Base-by-base conservation (phyloP, 345 rosid genomes). In the Eutrema yunnanense region DNA sequence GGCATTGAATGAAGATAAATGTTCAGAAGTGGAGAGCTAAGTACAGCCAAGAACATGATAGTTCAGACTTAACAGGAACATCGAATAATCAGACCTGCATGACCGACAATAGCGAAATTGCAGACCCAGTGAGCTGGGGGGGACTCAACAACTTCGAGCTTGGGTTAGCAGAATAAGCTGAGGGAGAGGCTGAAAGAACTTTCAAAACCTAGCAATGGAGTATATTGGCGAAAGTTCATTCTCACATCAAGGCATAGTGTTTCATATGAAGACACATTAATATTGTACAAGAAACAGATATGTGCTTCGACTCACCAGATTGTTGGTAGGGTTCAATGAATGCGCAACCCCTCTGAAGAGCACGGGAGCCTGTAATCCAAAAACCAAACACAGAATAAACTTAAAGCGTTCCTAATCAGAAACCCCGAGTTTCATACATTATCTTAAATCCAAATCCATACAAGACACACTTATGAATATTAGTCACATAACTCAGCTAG, bases 111-210 rank as follows among this genome's bases (percentile, higher is more conserved):
- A 87, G 79, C 0, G 96, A 87, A 69, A 87, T 84, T 16, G 85
- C 47, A 71, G 86, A 78, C 63, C 90, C 90, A 44, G 81, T 80
- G 27, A 85, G 83, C 60, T 69, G 83, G 6, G 92, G 90, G n/a
- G 95, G 90, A 56, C 68, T 81, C 11, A 79, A 75, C 81, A 86
- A 70, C 80, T 84, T 81, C 14, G 88, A 80, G 64, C 47, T 79
- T 6, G 86, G 91, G 55, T 86, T 80, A 34, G 92, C 88, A 67
- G 88, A 86, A 82, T 88, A 88, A n/a, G 92, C 90, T 7, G 88
- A 79, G 54, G 88, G 81, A 68, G 90, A 87, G 7, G 90, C 87
- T 19, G 88, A 87, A 29, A 85, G 90, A 41, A 87, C 88, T 80
- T 84, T 83, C 80, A 80, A 72, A 67, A 81, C 90, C 95, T 87